Percentiles rank a stretch among this genome's conserved stretches.
These are phyloP conservation scores for Eragrostis tef DNA, from an alignment of 202 grass and related monocot species.

Conservation along the genomic window DNA sequence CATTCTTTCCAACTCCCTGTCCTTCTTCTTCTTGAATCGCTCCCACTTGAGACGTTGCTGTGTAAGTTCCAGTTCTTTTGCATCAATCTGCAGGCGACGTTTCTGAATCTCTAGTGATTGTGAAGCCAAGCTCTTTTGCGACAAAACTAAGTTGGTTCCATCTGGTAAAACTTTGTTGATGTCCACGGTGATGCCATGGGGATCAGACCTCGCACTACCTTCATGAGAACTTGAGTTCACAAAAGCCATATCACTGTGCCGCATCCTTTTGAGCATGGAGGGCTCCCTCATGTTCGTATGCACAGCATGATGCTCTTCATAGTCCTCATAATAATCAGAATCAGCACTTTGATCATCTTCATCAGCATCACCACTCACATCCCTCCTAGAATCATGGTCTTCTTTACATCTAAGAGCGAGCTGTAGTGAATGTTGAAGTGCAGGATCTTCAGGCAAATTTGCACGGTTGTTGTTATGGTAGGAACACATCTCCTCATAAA, in stretches of 20 bases:
- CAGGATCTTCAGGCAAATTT: constrained; percentile 71
- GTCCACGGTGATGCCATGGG: constrained; percentile 46
- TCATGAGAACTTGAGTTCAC: constrained; percentile 48
- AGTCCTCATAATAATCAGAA: constrained; percentile 66
- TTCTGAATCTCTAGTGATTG: constrained; percentile 57
- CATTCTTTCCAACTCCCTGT: constrained; percentile 79
- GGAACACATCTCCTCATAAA: constrained; percentile 93
- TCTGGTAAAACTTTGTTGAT: constrained; percentile 62
- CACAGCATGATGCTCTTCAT: constrained; percentile 51
- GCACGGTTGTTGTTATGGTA: constrained; percentile 86
- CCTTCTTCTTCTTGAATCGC: constrained; percentile 75
- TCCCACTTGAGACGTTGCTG: constrained; percentile 78
- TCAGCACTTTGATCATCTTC: constrained; percentile 68
- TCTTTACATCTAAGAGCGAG: constrained; percentile 77
- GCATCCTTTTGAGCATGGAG: constrained; percentile 63
- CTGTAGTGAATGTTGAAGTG: constrained; percentile 76
- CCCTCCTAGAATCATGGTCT: constrained; percentile 55
- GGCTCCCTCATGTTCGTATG: constrained; percentile 42
- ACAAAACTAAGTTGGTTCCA: constrained; percentile 43
- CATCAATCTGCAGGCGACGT: constrained; percentile 56
- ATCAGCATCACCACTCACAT: constrained; percentile 58
- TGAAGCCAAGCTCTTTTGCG: constrained; percentile 48
- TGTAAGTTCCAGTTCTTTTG: constrained; percentile 56
- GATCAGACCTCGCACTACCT: constrained; percentile 43
- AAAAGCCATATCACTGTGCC: constrained; percentile 52